Conservation (phyloP, 2,329 filamentous ascomycete species). For the Scorias spongiosa region DNA sequence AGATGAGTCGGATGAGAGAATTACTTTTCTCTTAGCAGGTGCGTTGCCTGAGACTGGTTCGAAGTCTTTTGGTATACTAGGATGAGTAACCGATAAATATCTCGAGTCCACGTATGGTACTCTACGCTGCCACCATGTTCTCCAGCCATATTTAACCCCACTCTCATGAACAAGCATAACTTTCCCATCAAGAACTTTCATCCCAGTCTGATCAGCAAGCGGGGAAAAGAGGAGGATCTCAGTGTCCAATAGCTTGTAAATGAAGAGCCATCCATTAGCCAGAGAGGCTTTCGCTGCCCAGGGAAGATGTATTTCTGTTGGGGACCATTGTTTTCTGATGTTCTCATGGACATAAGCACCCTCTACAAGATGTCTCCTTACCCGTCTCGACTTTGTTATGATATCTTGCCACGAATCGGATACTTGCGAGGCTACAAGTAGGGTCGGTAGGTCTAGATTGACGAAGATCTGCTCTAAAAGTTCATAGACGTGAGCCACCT, state of each 20-base stretch:
- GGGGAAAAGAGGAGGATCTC: background rate
- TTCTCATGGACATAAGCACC: background rate
- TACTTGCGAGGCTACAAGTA: background rate
- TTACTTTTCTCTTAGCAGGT: no score
- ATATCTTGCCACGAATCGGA: background rate
- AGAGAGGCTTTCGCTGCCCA: background rate
- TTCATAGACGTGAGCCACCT: background rate
- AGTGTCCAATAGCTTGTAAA: background rate
- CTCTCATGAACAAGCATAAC: background rate
- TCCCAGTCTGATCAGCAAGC: background rate
- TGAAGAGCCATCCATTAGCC: background rate
- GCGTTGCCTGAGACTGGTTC: background rate
- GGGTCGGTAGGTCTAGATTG: background rate
- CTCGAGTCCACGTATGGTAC: background rate
- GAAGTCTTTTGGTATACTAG: background rate
- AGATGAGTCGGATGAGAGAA: no score
- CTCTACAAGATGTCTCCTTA: background rate
- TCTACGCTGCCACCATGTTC: background rate
- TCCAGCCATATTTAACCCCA: background rate
- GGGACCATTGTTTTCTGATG: background rate
- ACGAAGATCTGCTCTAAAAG: background rate
- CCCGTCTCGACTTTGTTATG: background rate
- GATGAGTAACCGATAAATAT: background rate
- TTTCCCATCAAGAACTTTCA: background rate
- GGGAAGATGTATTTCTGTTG: background rate